Base-by-base conservation (phyloP, 108 stramenopile species). In the Bacterosira constricta region DNA sequence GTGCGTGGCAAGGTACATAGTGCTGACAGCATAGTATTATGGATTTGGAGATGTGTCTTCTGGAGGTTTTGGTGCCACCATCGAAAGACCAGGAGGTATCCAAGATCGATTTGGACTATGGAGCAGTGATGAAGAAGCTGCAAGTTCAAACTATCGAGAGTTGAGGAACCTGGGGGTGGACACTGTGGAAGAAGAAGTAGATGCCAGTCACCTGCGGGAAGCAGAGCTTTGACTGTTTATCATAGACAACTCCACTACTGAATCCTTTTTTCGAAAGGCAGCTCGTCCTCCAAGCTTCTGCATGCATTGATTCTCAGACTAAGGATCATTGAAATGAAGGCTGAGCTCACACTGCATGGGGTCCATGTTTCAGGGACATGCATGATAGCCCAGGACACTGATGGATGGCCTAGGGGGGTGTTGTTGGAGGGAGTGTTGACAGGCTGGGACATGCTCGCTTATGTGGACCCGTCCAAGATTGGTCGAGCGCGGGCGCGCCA, bases 321-420 rank as follows among this genome's bases (percentile, higher is more conserved):
- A 1, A 34, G 31, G 5, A 54, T 17, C 5, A 0, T 34, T 0
- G 53, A 54, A 3, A 1, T 54, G 4, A 13, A 54, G 0, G 2
- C 0, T 15, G 2, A 12, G 1, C 30, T 54, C 9, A 7, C 6
- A 9, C 39, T 58, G 27, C 71, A 59, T 38, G 20, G 74, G 1
- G 51, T 82, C 2, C 63, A 64, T 5, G 68, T 76, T 0, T 51
- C 75, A 1, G 81, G 81, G 20, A 82, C 69, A 3, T 36, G 73
- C 5, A 81, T 81, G 80, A 81, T 75, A 27, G 68, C 32, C 13
- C 66, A 74, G 34, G 72, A 71, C 10, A 75, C 67, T 0, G 79
- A 80, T 45, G 72, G 66, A 0, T 29, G 69, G 13, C 63, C 69
- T 8, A 9, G 74, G 4, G 80, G 80, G 20, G 30, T 31, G 15